Percentiles rank a stretch among this genome's conserved stretches.
Evolutionary conservation across 2,329 filamentous ascomycete genomes (phyloP).

Genomic region (Pestalotiopsis sp.): DNA sequence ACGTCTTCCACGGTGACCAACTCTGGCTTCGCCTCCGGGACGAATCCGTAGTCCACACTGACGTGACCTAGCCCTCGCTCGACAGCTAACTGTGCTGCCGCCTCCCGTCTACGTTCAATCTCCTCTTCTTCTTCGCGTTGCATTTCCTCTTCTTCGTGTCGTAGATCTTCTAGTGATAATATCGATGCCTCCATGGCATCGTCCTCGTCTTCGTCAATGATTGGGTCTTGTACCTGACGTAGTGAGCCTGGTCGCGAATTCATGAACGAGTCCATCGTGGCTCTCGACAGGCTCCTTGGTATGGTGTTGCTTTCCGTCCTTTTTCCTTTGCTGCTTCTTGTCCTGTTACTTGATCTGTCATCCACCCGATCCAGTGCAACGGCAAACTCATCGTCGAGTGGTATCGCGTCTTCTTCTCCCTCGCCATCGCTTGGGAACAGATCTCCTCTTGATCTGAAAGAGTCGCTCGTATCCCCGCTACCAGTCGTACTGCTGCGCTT

Average conservation of each 20-base stretch:
- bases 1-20: conserved; percentile 31
- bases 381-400: conserved; percentile 89
- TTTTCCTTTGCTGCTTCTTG: conserved; percentile 62
- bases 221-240: conserved; percentile 24
- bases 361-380: conserved; percentile 80
- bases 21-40: conserved; percentile 34
- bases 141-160: conserved; percentile 54
- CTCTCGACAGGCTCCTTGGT: conserved; percentile 60
- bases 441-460: conserved; percentile 84
- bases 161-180: conserved; percentile 54
- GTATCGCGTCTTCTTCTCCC: conserved; percentile 91
- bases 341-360: conserved; percentile 71
- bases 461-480: conserved; percentile 83
- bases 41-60: conserved; percentile 37
- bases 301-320: conserved; percentile 42
- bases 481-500: conserved; percentile 78
- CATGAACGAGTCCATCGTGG: conserved; percentile 52
- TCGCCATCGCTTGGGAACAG: conserved; percentile 85
- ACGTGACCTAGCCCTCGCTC: conserved; percentile 49
- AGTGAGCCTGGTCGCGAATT: conserved; percentile 32
- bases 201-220: conserved; percentile 31
- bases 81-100: conserved; percentile 54
- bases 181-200: conserved; percentile 41
- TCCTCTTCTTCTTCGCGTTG: conserved; percentile 56
- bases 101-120: conserved; percentile 54